Conservation (phyloP, 148 eudicot genomes). For the Fallopia convolvulus region DNA sequence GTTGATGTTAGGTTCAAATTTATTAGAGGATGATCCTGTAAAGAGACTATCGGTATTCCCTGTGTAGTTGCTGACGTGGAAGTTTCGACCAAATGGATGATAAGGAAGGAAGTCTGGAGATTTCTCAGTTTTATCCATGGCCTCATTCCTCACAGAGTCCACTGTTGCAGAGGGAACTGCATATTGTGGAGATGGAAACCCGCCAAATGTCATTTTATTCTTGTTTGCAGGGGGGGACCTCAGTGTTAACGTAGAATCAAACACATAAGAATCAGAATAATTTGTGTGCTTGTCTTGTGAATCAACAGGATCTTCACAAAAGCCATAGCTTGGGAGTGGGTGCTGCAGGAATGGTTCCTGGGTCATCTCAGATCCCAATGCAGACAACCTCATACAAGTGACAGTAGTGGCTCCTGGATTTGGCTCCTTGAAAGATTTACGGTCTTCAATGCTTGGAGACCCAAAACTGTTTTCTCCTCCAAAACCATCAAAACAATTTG, state of each 20-base stretch:
- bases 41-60: slow-evolving; percentile 25
- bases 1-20: slow-evolving; percentile 21
- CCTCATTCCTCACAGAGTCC: slow-evolving; percentile 15
- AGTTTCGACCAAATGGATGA: slow-evolving; percentile 14
- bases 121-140: slow-evolving; percentile 14
- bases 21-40: slow-evolving; percentile 26
- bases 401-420: slow-evolving; percentile 19
- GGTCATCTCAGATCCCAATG: slow-evolving; percentile 23
- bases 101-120: slow-evolving; percentile 22
- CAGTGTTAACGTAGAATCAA: slow-evolving; percentile 26
- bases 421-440: slow-evolving; percentile 25
- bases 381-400: slow-evolving; percentile 20
- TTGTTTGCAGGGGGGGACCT: slow-evolving; percentile 37
- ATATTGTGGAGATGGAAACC: slow-evolving; percentile 15
- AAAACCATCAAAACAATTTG: slow-evolving; percentile 24
- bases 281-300: slow-evolving; percentile 29
- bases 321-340: not conserved
- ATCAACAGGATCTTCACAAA: slow-evolving; percentile 10
- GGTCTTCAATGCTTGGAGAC: slow-evolving; percentile 21
- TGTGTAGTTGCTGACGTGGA: slow-evolving; percentile 16
- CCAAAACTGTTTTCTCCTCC: slow-evolving; percentile 31
- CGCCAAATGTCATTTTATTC: slow-evolving; percentile 31
- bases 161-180: slow-evolving; percentile 19
- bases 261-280: slow-evolving; percentile 28
- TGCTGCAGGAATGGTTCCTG: slow-evolving; percentile 28